These are phyloP conservation scores for Exophiala viscosa DNA, from an alignment of 2,329 filamentous ascomycete species.

Conservation along the genomic window DNA sequence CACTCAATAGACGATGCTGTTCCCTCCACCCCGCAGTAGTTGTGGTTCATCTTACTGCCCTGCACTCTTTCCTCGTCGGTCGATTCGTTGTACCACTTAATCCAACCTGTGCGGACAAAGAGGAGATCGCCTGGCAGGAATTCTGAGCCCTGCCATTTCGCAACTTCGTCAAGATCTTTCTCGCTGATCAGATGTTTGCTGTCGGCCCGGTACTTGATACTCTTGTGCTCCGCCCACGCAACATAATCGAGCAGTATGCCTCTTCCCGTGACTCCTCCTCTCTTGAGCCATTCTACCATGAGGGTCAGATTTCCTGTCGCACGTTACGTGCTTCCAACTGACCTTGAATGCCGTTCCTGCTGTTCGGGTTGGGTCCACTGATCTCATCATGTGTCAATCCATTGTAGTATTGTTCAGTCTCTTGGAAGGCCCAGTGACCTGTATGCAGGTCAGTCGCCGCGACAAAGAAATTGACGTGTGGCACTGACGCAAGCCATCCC, in stretches of 20 bases:
- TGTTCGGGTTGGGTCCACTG: not conserved
- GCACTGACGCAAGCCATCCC: not conserved
- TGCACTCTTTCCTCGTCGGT: too few species aligned
- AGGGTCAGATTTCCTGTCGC: not conserved
- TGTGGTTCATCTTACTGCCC: too few species aligned
- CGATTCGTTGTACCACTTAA: too few species aligned
- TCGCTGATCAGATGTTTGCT: not conserved
- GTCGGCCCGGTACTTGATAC: not conserved
- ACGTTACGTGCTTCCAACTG: not conserved
- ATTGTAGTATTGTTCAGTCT: not conserved
- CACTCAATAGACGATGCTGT: constrained; percentile 58
- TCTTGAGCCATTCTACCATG: not conserved
- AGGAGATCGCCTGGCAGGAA: not conserved
- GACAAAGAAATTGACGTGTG: too few species aligned
- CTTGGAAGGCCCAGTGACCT: not conserved
- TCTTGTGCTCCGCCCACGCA: not conserved
- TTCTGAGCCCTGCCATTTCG: not conserved
- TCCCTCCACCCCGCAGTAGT: constrained; percentile 30
- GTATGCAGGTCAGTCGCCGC: too few species aligned
- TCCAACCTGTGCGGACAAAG: not conserved
- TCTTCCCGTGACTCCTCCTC: not conserved
- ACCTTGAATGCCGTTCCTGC: not conserved
- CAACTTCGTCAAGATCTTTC: not conserved
- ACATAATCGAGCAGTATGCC: not conserved
- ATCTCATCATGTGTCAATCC: not conserved